These are phyloP conservation scores for Vitis rotundifolia DNA, from an alignment of 164 flowering plant species.

Conservation along the genomic window DNA sequence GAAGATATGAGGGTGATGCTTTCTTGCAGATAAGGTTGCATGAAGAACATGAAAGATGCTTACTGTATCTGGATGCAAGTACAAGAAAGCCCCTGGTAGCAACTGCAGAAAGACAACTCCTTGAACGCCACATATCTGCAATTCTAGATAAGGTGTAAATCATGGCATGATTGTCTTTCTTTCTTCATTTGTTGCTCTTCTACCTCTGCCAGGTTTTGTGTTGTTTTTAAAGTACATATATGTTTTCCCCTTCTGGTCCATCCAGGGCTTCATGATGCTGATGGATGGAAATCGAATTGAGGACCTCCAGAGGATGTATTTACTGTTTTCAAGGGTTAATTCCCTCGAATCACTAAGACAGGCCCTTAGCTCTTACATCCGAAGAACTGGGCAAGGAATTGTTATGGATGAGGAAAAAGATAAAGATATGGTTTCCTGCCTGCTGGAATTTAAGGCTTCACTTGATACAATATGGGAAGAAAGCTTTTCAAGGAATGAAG, in stretches of 20 bases:
- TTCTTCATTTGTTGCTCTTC: background rate
- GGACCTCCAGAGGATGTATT: conserved; percentile 86
- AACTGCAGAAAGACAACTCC: conserved; percentile 87
- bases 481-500: conserved; percentile 82
- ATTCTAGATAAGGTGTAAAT: conserved; percentile 86
- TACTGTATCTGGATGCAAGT: conserved; percentile 75
- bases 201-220: background rate
- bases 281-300: conserved; percentile 94
- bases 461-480: conserved; percentile 94
- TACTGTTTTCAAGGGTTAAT: conserved; percentile 73
- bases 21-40: conserved; percentile 81
- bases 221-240: background rate
- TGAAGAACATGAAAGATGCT: conserved; percentile 95
- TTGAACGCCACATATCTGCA: conserved; percentile 81
- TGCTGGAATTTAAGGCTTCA: conserved; percentile 85
- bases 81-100: conserved; percentile 86
- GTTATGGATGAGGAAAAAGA: conserved; percentile 99
- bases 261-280: conserved; percentile 85
- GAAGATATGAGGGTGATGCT: conserved; percentile 5
- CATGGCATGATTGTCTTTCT: conserved; percentile 2
- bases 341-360: conserved; percentile 85
- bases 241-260: conserved; percentile 1
- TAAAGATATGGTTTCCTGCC: conserved; percentile 84
- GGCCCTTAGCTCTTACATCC: conserved; percentile 76
- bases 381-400: conserved; percentile 81